Conservation (phyloP, 2,329 filamentous ascomycete species). For the Ophiosphaerella korrae region DNA sequence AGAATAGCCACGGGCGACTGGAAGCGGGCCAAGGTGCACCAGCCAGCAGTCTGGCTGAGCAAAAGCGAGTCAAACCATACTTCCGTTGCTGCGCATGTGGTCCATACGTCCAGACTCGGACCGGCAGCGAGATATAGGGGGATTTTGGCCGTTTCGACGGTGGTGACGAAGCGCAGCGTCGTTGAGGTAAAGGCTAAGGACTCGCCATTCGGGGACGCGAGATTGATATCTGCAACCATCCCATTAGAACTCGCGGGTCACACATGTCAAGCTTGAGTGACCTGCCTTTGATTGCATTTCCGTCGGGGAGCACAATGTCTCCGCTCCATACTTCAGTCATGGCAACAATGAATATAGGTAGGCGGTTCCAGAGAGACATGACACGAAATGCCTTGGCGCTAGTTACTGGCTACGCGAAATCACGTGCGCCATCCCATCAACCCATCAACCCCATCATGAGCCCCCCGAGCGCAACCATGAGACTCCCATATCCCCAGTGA, state of each 20-base stretch:
- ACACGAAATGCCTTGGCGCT: not conserved
- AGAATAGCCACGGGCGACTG: slow-evolving; percentile 51
- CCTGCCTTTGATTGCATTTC: slow-evolving; percentile 31
- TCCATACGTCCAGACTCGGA: slow-evolving; percentile 47
- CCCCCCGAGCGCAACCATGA: slow-evolving; percentile 46
- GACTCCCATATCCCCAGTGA: slow-evolving; percentile 55
- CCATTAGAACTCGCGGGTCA: not conserved
- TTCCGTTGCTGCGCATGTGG: slow-evolving; percentile 39
- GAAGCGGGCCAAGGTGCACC: slow-evolving; percentile 45
- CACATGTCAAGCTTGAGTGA: not conserved
- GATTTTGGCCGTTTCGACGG: slow-evolving; percentile 48
- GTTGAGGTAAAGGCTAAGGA: slow-evolving; percentile 20
- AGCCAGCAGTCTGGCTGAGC: slow-evolving; percentile 32
- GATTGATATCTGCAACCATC: slow-evolving; percentile 29
- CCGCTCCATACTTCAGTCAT: slow-evolving; percentile 45
- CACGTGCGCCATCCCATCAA: slow-evolving; percentile 2
- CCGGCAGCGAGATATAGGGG: slow-evolving; percentile 49
- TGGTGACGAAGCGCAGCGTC: slow-evolving; percentile 43
- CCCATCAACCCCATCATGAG: slow-evolving; percentile 39
- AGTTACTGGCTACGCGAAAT: slow-evolving; percentile 19
- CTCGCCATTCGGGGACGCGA: slow-evolving; percentile 29
- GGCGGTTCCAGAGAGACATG: too few relatives aligned
- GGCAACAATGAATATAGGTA: slow-evolving; percentile 1
- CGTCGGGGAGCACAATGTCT: slow-evolving; percentile 37
- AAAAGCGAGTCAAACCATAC: slow-evolving; percentile 49